Conservation (phyloP, 179 eudicot species). For the Heliamphora ciliata region DNA sequence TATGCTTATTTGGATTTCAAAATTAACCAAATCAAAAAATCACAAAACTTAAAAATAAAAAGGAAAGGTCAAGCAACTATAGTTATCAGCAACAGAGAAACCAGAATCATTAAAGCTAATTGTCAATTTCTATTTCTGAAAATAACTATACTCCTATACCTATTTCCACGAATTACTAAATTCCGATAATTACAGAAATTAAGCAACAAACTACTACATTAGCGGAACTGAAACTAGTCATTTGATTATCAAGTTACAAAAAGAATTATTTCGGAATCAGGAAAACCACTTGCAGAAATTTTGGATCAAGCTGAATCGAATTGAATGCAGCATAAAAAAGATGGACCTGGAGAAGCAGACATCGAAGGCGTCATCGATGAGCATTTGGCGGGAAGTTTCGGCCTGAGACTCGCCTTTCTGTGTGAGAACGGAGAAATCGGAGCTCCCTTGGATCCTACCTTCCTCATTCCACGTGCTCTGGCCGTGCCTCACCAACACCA, state of each 20-base stretch:
- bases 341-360: conserved; percentile 75
- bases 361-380: conserved; percentile 66
- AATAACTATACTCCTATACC: background rate
- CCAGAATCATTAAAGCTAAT: too few relatives aligned
- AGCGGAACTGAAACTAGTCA: too few relatives aligned
- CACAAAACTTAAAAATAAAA: too few relatives aligned
- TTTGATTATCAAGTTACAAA: too few relatives aligned
- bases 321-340: background rate
- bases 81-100: too few relatives aligned
- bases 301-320: background rate
- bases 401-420: conserved; percentile 85
- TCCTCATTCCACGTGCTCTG: conserved; percentile 99
- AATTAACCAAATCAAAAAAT: too few relatives aligned
- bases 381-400: conserved; percentile 79
- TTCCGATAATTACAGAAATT: background rate
- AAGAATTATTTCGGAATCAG: too few relatives aligned
- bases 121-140: background rate
- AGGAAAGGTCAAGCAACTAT: too few relatives aligned
- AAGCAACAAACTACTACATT: background rate
- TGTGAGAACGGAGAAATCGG: conserved; percentile 75
- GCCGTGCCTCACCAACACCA: conserved; percentile 88
- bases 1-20: too few relatives aligned
- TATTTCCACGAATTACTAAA: background rate
- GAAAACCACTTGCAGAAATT: too few relatives aligned
- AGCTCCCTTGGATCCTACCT: conserved; percentile 93